These are phyloP conservation scores for Galerina marginata DNA, from an alignment of 768 basidiomycete genomes.

Conservation along the genomic window DNA sequence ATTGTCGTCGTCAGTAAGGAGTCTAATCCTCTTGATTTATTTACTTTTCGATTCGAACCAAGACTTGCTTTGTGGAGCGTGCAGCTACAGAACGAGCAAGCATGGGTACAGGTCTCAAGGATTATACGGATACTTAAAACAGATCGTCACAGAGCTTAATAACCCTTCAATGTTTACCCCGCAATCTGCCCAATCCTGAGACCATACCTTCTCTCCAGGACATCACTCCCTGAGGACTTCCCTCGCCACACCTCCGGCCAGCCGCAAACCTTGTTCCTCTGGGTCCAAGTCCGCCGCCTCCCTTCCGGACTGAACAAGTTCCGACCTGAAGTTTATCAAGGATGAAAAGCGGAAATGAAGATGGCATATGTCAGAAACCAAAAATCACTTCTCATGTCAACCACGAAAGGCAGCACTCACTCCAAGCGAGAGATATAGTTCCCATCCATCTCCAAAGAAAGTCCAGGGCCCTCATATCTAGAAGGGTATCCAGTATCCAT, in stretches of 20 bases:
- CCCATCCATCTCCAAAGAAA: constrained; percentile 50
- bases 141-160: too few species aligned
- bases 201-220: too few species aligned
- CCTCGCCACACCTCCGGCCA: constrained; percentile 35
- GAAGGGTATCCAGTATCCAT: neutral
- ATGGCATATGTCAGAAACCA: constrained; percentile 7
- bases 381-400: constrained; percentile 6
- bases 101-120: too few species aligned
- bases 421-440: constrained; percentile 55
- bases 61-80: too few species aligned
- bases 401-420: constrained; percentile 35
- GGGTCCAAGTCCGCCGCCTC: constrained; percentile 22
- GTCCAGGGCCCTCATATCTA: constrained; percentile 50
- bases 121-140: too few species aligned
- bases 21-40: too few species aligned
- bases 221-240: constrained; percentile 36
- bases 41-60: too few species aligned
- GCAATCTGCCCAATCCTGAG: too few species aligned
- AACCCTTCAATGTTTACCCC: too few species aligned
- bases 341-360: neutral
- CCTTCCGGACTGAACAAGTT: constrained; percentile 19
- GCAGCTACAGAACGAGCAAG: too few species aligned
- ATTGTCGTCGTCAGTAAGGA: too few species aligned
- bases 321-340: constrained; percentile 19
- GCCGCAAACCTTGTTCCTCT: constrained; percentile 31